Evolutionary conservation across 2,329 filamentous ascomycete species (phyloP), one percentile per base, ranked within the genome.

Genomic region (Metarhizium robertsii): DNA sequence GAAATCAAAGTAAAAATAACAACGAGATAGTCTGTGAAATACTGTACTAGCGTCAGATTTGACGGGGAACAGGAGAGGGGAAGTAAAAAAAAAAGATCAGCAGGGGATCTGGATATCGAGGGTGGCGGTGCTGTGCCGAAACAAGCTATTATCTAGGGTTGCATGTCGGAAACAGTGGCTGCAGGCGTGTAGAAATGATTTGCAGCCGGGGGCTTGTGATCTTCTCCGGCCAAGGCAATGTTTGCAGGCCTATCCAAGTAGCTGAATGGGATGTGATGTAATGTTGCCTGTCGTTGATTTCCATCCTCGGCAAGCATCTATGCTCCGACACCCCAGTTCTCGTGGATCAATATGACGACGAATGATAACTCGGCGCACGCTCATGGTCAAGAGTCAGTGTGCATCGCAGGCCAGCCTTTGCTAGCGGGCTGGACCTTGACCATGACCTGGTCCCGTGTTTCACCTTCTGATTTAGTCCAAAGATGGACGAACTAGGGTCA

Each of bases 51-150:
- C 42, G 18, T 20, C n/a, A 45, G 6, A 10, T 6, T 18, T 20
- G 16, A 45, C 18, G n/a, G n/a, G 42, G 18, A 40, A 5, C 38
- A 40, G 38, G 13, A 11, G 38, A 16, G 5, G 10, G 10, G 38
- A 16, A 5, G 25, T 25, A 25, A 25, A 25, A 25, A 25, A 25
- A 25, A 25, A 25, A 25, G 25, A 25, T 25, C 25, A 25, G 25
- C 25, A 25, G 25, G 25, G 11, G 10, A 40, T 16, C 14, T 14
- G 13, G 38, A 30, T 29, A 18, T 48, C 29, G 42, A 53, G 14
- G 16, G 29, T 53, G 40, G 43, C 45, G 52, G 34, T 34, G 43
- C 25, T 14, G 45, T 53, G 52, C 42, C 52, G 52, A 49, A 53
- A 42, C 32, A 53, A 18, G 52, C 52, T 40, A 38, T 49, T 25